These are phyloP conservation scores for Clavaria fumosa DNA, from an alignment of 768 basidiomycete species.

Conservation along the genomic window DNA sequence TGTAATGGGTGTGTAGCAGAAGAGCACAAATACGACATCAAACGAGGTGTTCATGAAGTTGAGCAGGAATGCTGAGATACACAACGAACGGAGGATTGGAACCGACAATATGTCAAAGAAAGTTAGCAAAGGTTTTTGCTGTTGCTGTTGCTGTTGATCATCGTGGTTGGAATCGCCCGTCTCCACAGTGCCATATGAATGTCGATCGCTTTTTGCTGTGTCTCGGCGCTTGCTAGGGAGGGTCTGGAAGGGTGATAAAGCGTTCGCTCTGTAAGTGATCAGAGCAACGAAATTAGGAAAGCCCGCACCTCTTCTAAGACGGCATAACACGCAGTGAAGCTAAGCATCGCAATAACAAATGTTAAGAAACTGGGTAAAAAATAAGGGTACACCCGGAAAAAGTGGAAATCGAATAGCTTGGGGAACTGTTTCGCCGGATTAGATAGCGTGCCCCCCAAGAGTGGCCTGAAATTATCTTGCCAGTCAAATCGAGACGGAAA, in stretches of 20 bases:
- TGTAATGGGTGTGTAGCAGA: constrained; percentile 44
- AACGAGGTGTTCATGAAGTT: constrained; percentile 42
- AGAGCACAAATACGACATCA: constrained; percentile 53
- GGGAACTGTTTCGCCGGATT: constrained; percentile 40
- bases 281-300: too few relatives aligned
- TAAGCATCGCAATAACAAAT: constrained; percentile 25
- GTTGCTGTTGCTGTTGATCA: too few relatives aligned
- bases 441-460: constrained; percentile 47
- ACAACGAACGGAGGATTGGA: constrained; percentile 37
- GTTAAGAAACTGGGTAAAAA: constrained; percentile 45
- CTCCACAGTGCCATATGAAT: too few relatives aligned
- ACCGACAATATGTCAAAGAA: constrained; percentile 28
- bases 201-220: too few relatives aligned
- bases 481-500: constrained; percentile 3
- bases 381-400: constrained; percentile 40
- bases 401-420: constrained; percentile 23
- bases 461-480: constrained; percentile 30
- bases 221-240: too few relatives aligned
- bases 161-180: too few relatives aligned
- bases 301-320: constrained; percentile 40
- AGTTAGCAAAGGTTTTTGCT: too few relatives aligned
- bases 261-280: too few relatives aligned
- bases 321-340: constrained; percentile 28
- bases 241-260: too few relatives aligned
- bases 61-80: constrained; percentile 35